A percentile compares a stretch with the other conserved stretches of the same genome.
phyloP scores from a whole-genome alignment of 257 asterid genomes.

The Solanum phureja region DNA sequence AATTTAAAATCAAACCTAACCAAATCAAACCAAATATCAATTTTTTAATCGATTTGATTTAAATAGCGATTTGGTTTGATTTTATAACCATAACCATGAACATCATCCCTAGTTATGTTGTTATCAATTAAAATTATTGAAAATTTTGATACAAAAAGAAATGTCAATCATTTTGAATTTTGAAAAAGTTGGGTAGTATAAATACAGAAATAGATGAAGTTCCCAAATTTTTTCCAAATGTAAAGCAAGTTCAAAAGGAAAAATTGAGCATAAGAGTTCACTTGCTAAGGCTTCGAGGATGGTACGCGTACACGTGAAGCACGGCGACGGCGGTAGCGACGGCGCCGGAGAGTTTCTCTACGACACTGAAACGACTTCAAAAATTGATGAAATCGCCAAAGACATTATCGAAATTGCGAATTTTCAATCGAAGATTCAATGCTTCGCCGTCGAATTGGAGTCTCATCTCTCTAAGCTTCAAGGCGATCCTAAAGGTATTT shows the following conservation, averaged over 20 bases:
- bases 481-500: background rate
- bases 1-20: no score
- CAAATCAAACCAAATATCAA: no score
- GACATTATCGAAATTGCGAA: conserved; percentile 16
- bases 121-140: no score
- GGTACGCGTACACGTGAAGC: conserved; percentile 22
- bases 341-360: conserved; percentile 14
- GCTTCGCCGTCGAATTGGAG: conserved; percentile 3
- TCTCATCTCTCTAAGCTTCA: conserved; percentile 9
- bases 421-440: conserved; percentile 20
- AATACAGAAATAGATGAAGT: background rate
- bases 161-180: background rate
- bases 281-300: background rate
- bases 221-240: background rate
- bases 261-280: background rate
- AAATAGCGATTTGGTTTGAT: rapidly evolving
- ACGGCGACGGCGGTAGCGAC: conserved; percentile 2
- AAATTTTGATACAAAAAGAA: no score
- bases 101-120: no score
- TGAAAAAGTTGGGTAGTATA: background rate
- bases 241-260: background rate
- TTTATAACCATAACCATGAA: no score
- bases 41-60: no score
- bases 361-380: conserved; percentile 11
- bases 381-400: conserved; percentile 9